Base-by-base conservation (phyloP, 208 protist species). In the Leishmania tarentolae region DNA sequence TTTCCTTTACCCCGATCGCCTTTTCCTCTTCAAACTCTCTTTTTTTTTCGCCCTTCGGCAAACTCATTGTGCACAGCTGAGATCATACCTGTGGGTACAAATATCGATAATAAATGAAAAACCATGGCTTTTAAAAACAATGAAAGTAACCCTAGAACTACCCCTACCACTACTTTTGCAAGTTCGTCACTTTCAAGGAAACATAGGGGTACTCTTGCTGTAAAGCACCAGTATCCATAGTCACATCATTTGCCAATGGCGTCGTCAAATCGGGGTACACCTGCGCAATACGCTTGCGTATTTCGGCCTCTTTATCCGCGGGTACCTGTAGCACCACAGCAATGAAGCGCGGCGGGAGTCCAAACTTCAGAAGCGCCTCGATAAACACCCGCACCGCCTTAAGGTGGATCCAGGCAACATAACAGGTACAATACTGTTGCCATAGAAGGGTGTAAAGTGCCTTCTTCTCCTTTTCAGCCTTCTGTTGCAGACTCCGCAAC, bases 331-430 rank as follows among this genome's bases (percentile, higher is more conserved):
- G 40, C 17, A 98, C 89, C 46, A 98, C 86, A 31, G 92, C 87
- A 80, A 96, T 94, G 73, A 95, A 98, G 13, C 89, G 89, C 2
- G 94, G 91, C 21, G 97, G 97, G 42, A 98, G 91, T 8, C 95
- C 97, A 84, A 95, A 98, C 65, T 92, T 94, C 7, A 98, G 86
- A 3, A 98, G 65, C 13, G 93, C 89, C 77, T 98, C 97, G 56
- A 98, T 94, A 93, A 98, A 98, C 5, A 97, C 87, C 57, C 95
- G 89, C 17, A 98, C 82, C 3, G 93, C 94, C 76, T 98, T 98
- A 50, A 98, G 75, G 80, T 98, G 96, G 65, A 98, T 95, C 96
- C 97, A 98, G 17, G 93, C 92, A 52, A 94, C 92, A 81, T 97
- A 98, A 75, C 90, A 95, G 28, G 94, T 88, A 74, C 91, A 97